These are phyloP conservation scores for Cutaneotrichosporon cutaneum DNA, from an alignment of 1,284 basidiomycete genomes.

Conservation along the genomic window DNA sequence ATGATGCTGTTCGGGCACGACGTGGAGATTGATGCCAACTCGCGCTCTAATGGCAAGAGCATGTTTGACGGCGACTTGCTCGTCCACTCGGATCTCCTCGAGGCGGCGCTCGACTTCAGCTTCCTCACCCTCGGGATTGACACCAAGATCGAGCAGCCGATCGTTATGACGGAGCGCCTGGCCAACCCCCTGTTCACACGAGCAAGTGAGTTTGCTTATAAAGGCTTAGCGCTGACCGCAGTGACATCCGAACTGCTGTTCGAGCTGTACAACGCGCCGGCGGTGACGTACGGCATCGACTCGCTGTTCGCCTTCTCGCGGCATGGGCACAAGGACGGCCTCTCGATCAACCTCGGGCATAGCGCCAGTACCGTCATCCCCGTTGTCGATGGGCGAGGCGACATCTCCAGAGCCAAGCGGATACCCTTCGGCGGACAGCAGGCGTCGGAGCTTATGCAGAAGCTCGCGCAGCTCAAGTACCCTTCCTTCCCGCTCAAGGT, in stretches of 20 bases:
- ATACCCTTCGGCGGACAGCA: conserved; percentile 93
- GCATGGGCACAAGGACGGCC: conserved; percentile 60
- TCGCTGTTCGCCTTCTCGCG: conserved; percentile 83
- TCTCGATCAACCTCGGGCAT: conserved; percentile 61
- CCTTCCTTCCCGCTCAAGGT: conserved; percentile 72
- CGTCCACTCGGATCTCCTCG: conserved; percentile 87
- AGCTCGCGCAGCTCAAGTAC: conserved; percentile 93
- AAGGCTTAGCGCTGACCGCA: conserved; percentile 40
- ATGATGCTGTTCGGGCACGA: conserved; percentile 80
- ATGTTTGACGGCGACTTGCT: conserved; percentile 90
- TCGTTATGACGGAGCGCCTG: conserved; percentile 91
- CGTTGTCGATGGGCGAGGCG: conserved; percentile 71
- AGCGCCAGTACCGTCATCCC: conserved; percentile 78
- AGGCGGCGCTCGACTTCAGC: conserved; percentile 89
- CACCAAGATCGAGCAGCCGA: conserved; percentile 78
- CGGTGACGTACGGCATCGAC: conserved; percentile 85
- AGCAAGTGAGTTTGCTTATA: conserved; percentile 61
- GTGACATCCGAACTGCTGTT: conserved; percentile 97
- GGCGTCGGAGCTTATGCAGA: conserved; percentile 85
- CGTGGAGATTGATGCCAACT: conserved; percentile 76
- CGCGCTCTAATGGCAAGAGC: conserved; percentile 70
- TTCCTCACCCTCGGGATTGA: conserved; percentile 85
- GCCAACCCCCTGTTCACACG: conserved; percentile 87
- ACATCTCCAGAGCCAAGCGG: conserved; percentile 78
- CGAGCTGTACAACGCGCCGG: conserved; percentile 86